Evolutionary conservation across 78 protist genomes (phyloP).

Genomic region (Polysphondylium violaceum): DNA sequence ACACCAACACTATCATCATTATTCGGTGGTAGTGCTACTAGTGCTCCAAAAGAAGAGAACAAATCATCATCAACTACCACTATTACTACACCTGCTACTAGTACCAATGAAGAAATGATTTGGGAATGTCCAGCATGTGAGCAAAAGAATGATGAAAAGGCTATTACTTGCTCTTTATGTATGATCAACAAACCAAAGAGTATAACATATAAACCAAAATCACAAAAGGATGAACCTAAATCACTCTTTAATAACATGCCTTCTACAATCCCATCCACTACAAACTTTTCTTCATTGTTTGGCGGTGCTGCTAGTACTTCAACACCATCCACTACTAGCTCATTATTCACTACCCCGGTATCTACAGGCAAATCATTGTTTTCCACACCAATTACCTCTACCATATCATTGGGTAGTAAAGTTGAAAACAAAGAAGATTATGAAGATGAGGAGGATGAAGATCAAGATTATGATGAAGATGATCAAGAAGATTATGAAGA

Average conservation of each 20-base stretch:
- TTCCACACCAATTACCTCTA: background rate
- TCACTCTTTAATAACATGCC: background rate
- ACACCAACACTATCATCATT: no score
- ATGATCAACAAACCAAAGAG: background rate
- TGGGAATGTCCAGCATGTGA: background rate
- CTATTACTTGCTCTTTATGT: background rate
- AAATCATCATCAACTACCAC: background rate
- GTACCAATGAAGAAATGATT: background rate
- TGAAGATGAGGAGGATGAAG: background rate
- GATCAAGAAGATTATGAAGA: background rate
- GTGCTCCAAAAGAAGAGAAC: no score
- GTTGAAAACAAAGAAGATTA: constrained; percentile 3
- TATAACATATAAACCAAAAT: background rate
- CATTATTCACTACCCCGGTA: background rate
- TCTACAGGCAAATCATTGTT: background rate
- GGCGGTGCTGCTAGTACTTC: background rate
- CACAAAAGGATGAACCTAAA: background rate
- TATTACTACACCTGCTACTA: background rate
- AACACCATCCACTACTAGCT: background rate
- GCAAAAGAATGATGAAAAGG: background rate
- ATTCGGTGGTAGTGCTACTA: background rate
- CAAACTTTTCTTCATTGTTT: no score
- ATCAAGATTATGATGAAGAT: background rate
- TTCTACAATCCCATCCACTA: background rate
- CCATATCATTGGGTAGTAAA: background rate